A percentile compares a stretch with the other conserved stretches of the same genome.
Evolutionary conservation across 1,139 yeast species (phyloP).

Genomic region (Kodamaea arcana): DNA sequence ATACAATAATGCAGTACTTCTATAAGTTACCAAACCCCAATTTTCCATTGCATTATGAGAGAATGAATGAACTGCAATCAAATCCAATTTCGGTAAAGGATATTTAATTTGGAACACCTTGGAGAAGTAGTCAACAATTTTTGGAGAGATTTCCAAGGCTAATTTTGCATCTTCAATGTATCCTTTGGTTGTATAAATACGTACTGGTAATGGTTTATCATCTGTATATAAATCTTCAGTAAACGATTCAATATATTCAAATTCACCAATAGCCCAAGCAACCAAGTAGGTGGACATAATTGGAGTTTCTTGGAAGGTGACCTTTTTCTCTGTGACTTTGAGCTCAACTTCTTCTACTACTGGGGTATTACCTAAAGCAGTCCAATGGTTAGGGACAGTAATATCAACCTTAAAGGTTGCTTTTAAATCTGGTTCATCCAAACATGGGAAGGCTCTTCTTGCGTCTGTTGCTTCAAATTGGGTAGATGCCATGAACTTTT

Average conservation of each 20-base stretch:
- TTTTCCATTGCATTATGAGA: slow-evolving; percentile 88
- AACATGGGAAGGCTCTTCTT: slow-evolving; percentile 86
- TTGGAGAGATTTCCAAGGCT: slow-evolving; percentile 65
- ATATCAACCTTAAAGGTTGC: slow-evolving; percentile 50
- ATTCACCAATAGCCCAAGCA: slow-evolving; percentile 77
- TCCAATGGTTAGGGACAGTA: slow-evolving; percentile 12
- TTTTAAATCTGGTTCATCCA: slow-evolving; percentile 82
- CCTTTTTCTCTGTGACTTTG: slow-evolving; percentile 14
- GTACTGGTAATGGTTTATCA: slow-evolving; percentile 56
- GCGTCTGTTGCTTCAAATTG: slow-evolving; percentile 92
- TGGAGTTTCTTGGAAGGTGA: slow-evolving; percentile 56
- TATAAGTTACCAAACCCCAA: slow-evolving; percentile 82
- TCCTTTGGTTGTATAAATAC: slow-evolving; percentile 73
- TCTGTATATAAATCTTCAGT: slow-evolving; percentile 32
- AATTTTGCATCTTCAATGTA: slow-evolving; percentile 56
- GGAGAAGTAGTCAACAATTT: slow-evolving; percentile 64
- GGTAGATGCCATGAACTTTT: slow-evolving; percentile 69
- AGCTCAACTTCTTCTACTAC: slow-evolving; percentile 8
- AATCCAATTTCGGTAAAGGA: slow-evolving; percentile 70
- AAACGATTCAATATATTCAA: slow-evolving; percentile 60
- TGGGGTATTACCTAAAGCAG: slow-evolving; percentile 17
- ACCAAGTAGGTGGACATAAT: slow-evolving; percentile 71
- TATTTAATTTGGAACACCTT: slow-evolving; percentile 61
- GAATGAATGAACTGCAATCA: slow-evolving; percentile 73
- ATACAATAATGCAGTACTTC: slow-evolving; percentile 69